These are phyloP conservation scores for Volvox africanus DNA, from an alignment of 139 green algal genomes.

Conservation along the genomic window DNA sequence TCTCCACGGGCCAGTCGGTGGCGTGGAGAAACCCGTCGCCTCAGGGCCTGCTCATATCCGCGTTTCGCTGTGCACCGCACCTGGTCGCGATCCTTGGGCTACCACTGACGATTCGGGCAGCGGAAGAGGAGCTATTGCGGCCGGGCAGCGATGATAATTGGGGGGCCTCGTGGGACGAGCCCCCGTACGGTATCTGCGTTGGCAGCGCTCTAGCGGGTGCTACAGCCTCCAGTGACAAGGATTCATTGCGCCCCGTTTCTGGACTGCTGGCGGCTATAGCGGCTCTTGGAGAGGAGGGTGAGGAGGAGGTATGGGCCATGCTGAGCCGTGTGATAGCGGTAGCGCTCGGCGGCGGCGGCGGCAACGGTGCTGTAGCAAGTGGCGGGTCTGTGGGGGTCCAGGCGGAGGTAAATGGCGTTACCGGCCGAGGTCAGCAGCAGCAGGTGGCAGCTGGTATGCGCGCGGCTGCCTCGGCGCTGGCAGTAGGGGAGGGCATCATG, in stretches of 20 bases:
- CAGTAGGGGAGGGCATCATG: neutral
- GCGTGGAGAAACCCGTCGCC: too few species aligned
- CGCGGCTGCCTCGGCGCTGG: neutral
- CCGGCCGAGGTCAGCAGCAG: neutral
- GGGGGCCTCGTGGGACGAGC: neutral
- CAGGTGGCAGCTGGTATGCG: neutral
- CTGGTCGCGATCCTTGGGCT: constrained; percentile 11
- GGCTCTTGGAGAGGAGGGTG: neutral
- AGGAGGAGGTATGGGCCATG: constrained; percentile 10
- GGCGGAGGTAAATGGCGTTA: neutral
- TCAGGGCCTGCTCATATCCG: neutral
- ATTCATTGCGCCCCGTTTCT: neutral
- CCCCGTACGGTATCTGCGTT: neutral
- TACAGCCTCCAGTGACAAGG: neutral
- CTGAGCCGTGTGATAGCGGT: neutral
- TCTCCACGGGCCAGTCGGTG: neutral
- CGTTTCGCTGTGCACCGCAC: neutral
- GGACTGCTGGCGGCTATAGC: constrained; percentile 13
- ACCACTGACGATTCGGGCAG: neutral
- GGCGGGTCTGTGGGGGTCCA: neutral
- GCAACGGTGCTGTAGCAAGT: neutral
- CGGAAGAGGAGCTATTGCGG: neutral
- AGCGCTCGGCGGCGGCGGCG: neutral
- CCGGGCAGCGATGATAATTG: neutral
- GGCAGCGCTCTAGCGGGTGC: neutral